A percentile compares a stretch with the other conserved stretches of the same genome.
Conservation (phyloP, 352 stramenopile genomes). For the Phytophthora rubi region DNA sequence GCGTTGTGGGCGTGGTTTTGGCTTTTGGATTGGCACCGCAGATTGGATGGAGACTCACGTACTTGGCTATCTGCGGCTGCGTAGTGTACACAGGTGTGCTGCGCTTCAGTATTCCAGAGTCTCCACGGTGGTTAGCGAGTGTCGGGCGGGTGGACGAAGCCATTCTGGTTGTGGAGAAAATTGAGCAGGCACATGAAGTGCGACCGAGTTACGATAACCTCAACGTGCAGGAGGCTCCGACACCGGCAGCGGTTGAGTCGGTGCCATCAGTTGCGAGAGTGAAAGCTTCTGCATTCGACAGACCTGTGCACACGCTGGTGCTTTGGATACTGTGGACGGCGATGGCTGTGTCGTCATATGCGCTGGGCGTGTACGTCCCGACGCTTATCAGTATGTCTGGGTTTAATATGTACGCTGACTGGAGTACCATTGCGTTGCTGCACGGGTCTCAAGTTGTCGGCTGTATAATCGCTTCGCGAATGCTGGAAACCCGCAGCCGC, state of each 20-base stretch:
- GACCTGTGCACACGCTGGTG: conserved; percentile 30
- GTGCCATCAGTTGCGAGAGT: neutral
- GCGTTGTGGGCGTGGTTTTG: conserved; percentile 34
- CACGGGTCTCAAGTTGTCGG: conserved; percentile 29
- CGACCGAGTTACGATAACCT: conserved; percentile 14
- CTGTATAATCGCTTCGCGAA: conserved; percentile 22
- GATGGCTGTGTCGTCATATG: conserved; percentile 43
- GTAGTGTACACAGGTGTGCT: conserved; percentile 34
- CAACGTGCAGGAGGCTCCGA: conserved; percentile 17
- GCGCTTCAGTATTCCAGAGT: conserved; percentile 42
- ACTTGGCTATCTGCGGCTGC: conserved; percentile 24
- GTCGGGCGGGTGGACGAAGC: conserved; percentile 36
- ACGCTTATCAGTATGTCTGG: conserved; percentile 43
- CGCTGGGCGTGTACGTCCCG: conserved; percentile 35
- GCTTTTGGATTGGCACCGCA: conserved; percentile 32
- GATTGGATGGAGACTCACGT: conserved; percentile 46
- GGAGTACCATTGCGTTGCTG: conserved; percentile 29
- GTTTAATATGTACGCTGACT: conserved; percentile 43
- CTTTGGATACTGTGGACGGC: conserved; percentile 42
- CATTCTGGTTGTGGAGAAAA: conserved; percentile 29
- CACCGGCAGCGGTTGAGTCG: conserved; percentile 3
- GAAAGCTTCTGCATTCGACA: conserved; percentile 9
- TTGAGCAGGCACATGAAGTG: conserved; percentile 32
- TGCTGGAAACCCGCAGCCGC: conserved; percentile 25
- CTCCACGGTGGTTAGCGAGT: conserved; percentile 46